These are phyloP conservation scores for Penicillium fuscoglaucum DNA, from an alignment of 2,329 filamentous ascomycete species.

Conservation along the genomic window DNA sequence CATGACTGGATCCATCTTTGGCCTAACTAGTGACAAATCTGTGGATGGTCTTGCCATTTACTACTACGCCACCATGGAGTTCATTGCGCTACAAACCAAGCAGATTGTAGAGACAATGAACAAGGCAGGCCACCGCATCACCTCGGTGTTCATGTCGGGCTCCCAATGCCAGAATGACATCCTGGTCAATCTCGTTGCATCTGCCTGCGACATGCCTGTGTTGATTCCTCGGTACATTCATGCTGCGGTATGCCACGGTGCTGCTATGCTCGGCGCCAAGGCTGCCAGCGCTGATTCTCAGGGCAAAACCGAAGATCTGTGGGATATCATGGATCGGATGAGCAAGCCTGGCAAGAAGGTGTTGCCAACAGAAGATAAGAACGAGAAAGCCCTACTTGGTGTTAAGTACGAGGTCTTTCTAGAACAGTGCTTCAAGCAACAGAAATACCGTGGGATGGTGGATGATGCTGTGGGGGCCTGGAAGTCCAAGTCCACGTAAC, in stretches of 20 bases:
- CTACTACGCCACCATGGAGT: conserved; percentile 95
- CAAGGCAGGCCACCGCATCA: conserved; percentile 78
- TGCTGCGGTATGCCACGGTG: conserved; percentile 95
- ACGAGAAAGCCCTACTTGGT: conserved; percentile 76
- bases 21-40: conserved; percentile 78
- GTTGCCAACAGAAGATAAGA: conserved; percentile 67
- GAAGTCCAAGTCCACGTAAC: conserved; percentile 29
- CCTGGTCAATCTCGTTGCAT: conserved; percentile 87
- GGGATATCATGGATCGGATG: conserved; percentile 97
- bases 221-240: conserved; percentile 91
- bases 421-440: conserved; percentile 85
- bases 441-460: conserved; percentile 74
- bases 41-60: conserved; percentile 81
- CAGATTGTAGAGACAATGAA: conserved; percentile 97
- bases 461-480: conserved; percentile 60
- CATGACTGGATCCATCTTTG: conserved; percentile 86
- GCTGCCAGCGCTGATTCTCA: conserved; percentile 80
- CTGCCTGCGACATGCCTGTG: conserved; percentile 87
- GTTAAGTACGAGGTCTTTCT: conserved; percentile 96
- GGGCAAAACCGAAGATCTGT: conserved; percentile 80
- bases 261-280: conserved; percentile 96
- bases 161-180: conserved; percentile 96
- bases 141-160: conserved; percentile 97
- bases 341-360: conserved; percentile 89
- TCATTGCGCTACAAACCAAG: conserved; percentile 90